Base-by-base conservation (phyloP, 108 stramenopile genomes). In the Skeletonema costatum region DNA sequence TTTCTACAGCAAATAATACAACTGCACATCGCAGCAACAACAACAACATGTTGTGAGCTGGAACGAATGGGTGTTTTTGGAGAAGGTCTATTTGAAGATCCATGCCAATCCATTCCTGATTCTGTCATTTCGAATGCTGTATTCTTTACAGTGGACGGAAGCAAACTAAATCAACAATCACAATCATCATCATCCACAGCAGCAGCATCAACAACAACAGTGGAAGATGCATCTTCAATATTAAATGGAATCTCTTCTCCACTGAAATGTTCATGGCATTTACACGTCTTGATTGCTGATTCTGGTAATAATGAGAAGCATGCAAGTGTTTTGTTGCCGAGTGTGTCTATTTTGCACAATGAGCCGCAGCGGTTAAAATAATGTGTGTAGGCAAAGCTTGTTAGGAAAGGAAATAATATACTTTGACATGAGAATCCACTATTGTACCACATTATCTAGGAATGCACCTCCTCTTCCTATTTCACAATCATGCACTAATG, bases 281-380 rank as follows among this genome's bases (percentile, higher is more conserved):
- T 93, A 39, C 87, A 93, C 48, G 87, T 93, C 64, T 76, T 93
- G 29, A 84, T 93, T 14, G 75, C 87, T 5, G 84, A 89, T 81
- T 81, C 77, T 29, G 75, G 77, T 38, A 71, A 81, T 5, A 42
- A 56, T 42, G 86, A 89, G 51, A 93, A 90, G 65, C 92, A 93
- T 67, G 92, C 92, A 11, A 90, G 89, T 79, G 86, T 89, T 2
- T 60, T 93, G 66, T 56, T 90, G 11, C 92, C 91, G 59, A 73
- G 70, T 48, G 30, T 64, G 32, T 11, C 16, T 32, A 64, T 46
- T 46, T n/a, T 46, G 16, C 44, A 46, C 16, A 46, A 46, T 46
- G 44, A 46, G 0, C 44, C 44, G 4, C 14, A n/a, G 44, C 44
- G 44, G 44, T 41, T 12, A 41, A 41, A 41, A 39, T 9, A 39